A percentile compares a stretch with the other conserved stretches of the same genome.
Evolutionary conservation across 306 rosid genomes (phyloP).

Genomic region (Fagus sylvatica): DNA sequence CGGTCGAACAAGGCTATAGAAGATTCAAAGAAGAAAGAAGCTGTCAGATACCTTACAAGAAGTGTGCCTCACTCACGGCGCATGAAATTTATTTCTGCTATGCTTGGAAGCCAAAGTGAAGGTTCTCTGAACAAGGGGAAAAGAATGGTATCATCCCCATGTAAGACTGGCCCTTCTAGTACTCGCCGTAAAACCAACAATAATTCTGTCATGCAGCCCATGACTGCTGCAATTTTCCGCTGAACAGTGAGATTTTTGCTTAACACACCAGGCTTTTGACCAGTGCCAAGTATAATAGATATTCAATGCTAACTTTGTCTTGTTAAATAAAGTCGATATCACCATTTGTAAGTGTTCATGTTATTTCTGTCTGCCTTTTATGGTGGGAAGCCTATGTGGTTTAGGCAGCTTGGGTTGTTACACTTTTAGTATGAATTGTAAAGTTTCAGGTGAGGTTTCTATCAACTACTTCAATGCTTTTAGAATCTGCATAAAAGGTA

Average conservation of each 20-base stretch:
- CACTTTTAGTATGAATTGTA: constrained; percentile 32
- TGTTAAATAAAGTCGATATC: neutral
- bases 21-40: constrained; percentile 45
- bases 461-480: neutral
- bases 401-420: constrained; percentile 9
- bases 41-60: constrained; percentile 48
- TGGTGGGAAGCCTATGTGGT: constrained; percentile 5
- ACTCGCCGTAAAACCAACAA: constrained; percentile 46
- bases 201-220: constrained; percentile 35
- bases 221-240: constrained; percentile 41
- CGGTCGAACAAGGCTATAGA: constrained; percentile 24
- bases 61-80: constrained; percentile 45
- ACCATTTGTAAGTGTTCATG: neutral
- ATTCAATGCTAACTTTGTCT: neutral
- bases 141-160: constrained; percentile 36
- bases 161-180: constrained; percentile 37
- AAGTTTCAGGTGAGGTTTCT: constrained; percentile 13
- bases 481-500: neutral
- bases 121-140: constrained; percentile 51
- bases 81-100: constrained; percentile 34
- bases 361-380: neutral
- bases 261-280: constrained; percentile 9
- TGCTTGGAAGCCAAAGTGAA: constrained; percentile 23
- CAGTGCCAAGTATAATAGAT: neutral
- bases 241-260: constrained; percentile 30